Base-by-base conservation (phyloP, 2,329 filamentous ascomycete genomes). In the Pseudogymnoascus sp. region DNA sequence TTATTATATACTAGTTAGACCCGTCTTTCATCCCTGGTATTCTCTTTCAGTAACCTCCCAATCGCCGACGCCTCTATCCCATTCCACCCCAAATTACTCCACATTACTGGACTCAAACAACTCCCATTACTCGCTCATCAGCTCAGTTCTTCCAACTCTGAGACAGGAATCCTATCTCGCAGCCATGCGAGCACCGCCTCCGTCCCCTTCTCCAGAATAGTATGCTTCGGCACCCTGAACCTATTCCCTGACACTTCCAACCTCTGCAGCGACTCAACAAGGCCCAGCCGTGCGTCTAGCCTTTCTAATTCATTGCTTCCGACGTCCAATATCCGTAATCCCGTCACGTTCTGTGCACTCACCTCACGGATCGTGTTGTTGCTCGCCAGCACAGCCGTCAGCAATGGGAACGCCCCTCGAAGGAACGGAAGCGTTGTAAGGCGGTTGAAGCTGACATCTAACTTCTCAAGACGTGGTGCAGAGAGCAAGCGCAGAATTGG, bases 361-460 rank as follows among this genome's bases (percentile, higher is more conserved):
- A 96, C 80, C 12, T 88, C 87, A 5, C 82, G 79, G 60, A 97
- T 82, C 67, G 87, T 86, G 73, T 97, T 97, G 75, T 96, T 91
- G 3, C 87, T 84, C 1, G 86, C 88, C 16, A 93, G 78, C 8
- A 97, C 79, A 0, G 89, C 84, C 1, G 81, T 82, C 43, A 97
- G 80, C 5, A 79, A 80, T 0, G 91, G 90, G 72, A 91, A 97
- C 1, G 77, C 78, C 5, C 82, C 76, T 62, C 86, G 86, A 5
- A 96, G 77, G 2, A 73, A 68, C 0, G 93, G 90, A 0, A 97
- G 79, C 0, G 82, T 82, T 0, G 85, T 83, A 31, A 97, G 77
- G n/a, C 89, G 86, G 73, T 97, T 97, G 67, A 88, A 84, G 23
- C 89, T 91, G 6, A 96, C 80, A 71, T 97, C 90, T 1, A 97